Evolutionary conservation across 352 stramenopile genomes (phyloP).

Genomic region (Phytopythium sindhum): DNA sequence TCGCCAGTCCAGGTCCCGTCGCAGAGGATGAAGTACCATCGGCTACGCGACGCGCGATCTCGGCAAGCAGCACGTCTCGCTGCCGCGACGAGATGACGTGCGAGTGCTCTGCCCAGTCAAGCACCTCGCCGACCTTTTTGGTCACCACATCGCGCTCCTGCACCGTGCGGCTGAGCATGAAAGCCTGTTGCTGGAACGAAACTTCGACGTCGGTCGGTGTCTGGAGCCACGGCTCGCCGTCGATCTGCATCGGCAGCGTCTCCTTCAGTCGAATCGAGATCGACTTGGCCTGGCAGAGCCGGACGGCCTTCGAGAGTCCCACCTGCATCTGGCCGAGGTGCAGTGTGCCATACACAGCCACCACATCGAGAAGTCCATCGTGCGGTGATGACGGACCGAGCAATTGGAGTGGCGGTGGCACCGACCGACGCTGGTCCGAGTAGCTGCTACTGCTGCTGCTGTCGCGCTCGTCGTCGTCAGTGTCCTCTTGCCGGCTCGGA

Average conservation of each 20-base stretch:
- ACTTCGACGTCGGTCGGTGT: slow-evolving; percentile 77
- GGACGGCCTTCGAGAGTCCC: slow-evolving; percentile 74
- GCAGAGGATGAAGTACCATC: slow-evolving; percentile 18
- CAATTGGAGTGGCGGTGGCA: neutral
- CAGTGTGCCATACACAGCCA: slow-evolving; percentile 91
- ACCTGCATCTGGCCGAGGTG: slow-evolving; percentile 95
- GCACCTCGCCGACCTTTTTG: slow-evolving; percentile 72
- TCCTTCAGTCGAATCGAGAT: slow-evolving; percentile 59
- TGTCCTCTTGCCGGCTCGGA: neutral
- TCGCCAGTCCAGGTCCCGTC: too few species aligned
- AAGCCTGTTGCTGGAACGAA: slow-evolving; percentile 75
- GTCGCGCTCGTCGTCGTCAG: slow-evolving; percentile 8
- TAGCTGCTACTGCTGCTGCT: slow-evolving; percentile 23
- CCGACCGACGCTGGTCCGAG: neutral
- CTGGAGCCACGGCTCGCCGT: slow-evolving; percentile 95
- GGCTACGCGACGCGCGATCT: slow-evolving; percentile 67
- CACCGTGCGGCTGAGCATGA: slow-evolving; percentile 80
- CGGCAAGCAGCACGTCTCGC: slow-evolving; percentile 63
- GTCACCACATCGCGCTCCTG: slow-evolving; percentile 77
- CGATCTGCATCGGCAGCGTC: slow-evolving; percentile 88
- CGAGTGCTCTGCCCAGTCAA: slow-evolving; percentile 81
- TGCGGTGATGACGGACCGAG: slow-evolving; percentile 73
- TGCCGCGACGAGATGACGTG: slow-evolving; percentile 67
- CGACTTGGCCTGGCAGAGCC: slow-evolving; percentile 68
- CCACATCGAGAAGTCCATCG: slow-evolving; percentile 91